A percentile compares a stretch with the other conserved stretches of the same genome.
phyloP scores from a whole-genome alignment of 2,329 filamentous ascomycete species.

The Fusarium sacchari region DNA sequence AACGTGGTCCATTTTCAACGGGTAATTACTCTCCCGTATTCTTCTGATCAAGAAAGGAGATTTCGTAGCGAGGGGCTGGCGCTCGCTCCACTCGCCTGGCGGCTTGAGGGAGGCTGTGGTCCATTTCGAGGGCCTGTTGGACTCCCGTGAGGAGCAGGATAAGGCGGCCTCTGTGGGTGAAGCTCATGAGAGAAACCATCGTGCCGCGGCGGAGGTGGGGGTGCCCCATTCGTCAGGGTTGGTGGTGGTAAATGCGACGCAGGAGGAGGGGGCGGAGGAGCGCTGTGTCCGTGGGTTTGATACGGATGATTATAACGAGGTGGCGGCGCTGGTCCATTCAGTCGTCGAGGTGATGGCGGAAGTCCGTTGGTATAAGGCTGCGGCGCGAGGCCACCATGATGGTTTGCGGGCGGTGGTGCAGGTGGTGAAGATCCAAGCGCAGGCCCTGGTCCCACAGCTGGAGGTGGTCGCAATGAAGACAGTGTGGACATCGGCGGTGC shows the following conservation, averaged over 20 bases:
- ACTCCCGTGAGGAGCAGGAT: slow-evolving; percentile 57
- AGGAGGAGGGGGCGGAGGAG: slow-evolving; percentile 16
- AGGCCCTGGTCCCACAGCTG: slow-evolving; percentile 51
- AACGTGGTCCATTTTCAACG: no score
- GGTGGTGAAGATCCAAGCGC: slow-evolving; percentile 53
- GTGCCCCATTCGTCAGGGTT: slow-evolving; percentile 47
- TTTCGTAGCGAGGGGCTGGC: slow-evolving; percentile 81
- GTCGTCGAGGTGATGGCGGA: slow-evolving; percentile 60
- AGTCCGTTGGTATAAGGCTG: slow-evolving; percentile 55
- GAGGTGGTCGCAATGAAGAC: slow-evolving; percentile 61
- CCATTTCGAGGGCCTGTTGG: slow-evolving; percentile 58
- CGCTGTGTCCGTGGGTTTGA: slow-evolving; percentile 43
- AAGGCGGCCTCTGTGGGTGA: slow-evolving; percentile 53
- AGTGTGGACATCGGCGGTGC: slow-evolving; percentile 48
- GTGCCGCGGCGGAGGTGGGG: slow-evolving; percentile 40
- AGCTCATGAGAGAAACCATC: slow-evolving; percentile 54
- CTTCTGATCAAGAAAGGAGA: slow-evolving; percentile 66
- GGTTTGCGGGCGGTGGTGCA: slow-evolving; percentile 53
- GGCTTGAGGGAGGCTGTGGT: slow-evolving; percentile 45
- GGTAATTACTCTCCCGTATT: not conserved
- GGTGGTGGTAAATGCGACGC: slow-evolving; percentile 45
- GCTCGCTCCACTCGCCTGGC: slow-evolving; percentile 73
- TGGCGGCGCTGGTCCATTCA: slow-evolving; percentile 55
- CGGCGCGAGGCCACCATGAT: slow-evolving; percentile 50
- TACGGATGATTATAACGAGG: slow-evolving; percentile 54